These are phyloP conservation scores for Acarospora socialis DNA, from an alignment of 2,329 filamentous ascomycete species.

Conservation along the genomic window DNA sequence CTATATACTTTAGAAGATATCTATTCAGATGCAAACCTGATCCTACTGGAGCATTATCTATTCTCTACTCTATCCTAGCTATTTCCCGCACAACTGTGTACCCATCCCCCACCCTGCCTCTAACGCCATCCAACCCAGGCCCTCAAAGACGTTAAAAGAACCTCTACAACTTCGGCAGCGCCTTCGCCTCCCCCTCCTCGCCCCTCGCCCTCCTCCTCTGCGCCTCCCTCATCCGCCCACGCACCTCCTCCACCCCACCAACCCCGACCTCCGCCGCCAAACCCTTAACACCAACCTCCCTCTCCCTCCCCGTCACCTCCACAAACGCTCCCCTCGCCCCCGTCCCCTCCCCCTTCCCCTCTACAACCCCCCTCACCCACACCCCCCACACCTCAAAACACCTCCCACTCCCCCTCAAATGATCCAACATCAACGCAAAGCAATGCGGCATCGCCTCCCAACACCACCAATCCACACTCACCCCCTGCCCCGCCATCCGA, in stretches of 20 bases:
- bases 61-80: no score
- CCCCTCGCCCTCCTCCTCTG: slow-evolving; percentile 5
- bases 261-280: slow-evolving; percentile 7
- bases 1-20: no score
- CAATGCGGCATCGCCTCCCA: slow-evolving; percentile 68
- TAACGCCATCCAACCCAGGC: no score
- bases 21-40: no score
- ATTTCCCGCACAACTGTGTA: no score
- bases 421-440: slow-evolving; percentile 1
- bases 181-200: slow-evolving; percentile 10
- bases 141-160: no score
- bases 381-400: slow-evolving; percentile 6
- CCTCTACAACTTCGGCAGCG: slow-evolving; percentile 7
- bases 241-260: background rate
- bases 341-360: background rate
- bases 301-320: slow-evolving; percentile 10
- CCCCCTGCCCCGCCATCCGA: slow-evolving; percentile 42
- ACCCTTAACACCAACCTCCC: slow-evolving; percentile 6
- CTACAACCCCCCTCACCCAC: slow-evolving; percentile 6
- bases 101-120: no score
- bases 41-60: no score
- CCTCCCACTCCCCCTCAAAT: slow-evolving; percentile 5
- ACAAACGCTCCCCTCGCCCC: slow-evolving; percentile 8
- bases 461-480: slow-evolving; percentile 51
- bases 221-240: slow-evolving; percentile 7